Percentiles rank a stretch among this genome's conserved stretches.
Evolutionary conservation across 1,284 basidiomycete genomes (phyloP).

Genomic region (Psilocybe mexicana): DNA sequence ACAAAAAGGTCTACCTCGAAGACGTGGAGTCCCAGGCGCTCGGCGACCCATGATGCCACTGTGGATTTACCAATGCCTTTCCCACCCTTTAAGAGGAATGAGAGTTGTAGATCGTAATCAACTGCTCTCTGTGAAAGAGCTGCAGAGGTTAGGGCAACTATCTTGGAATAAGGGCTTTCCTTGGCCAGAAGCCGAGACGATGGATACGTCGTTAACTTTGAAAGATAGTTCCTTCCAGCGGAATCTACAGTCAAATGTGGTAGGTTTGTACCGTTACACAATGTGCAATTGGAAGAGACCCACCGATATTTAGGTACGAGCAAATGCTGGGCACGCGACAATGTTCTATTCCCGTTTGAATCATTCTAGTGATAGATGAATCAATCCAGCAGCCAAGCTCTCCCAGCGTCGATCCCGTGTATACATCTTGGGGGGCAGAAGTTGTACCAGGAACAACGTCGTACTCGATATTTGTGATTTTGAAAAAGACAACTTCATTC

Average conservation of each 20-base stretch:
- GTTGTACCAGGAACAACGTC: constrained; percentile 46
- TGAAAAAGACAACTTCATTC: constrained; percentile 62
- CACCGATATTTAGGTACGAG: constrained; percentile 57
- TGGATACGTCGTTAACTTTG: constrained; percentile 20
- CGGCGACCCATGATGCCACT: constrained; percentile 56
- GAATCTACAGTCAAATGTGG: constrained; percentile 12
- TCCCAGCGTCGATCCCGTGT: constrained; percentile 55
- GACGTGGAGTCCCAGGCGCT: constrained; percentile 72
- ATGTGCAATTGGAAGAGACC: constrained; percentile 16
- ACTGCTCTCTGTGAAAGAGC: constrained; percentile 53
- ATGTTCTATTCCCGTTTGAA: constrained; percentile 80
- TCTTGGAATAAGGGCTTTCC: constrained; percentile 42
- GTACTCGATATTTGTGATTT: constrained; percentile 77
- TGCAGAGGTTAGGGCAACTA: constrained; percentile 56
- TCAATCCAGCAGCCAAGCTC: constrained; percentile 90
- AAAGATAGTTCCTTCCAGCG: constrained; percentile 20
- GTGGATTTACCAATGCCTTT: constrained; percentile 79
- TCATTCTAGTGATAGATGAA: constrained; percentile 67
- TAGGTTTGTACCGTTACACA: neutral
- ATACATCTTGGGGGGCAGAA: constrained; percentile 40
- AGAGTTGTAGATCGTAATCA: constrained; percentile 61
- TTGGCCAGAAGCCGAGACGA: constrained; percentile 30
- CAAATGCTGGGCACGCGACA: constrained; percentile 62
- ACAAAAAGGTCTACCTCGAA: constrained; percentile 61
- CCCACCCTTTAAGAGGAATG: constrained; percentile 74